Evolutionary conservation across 148 eudicot species (phyloP), one percentile per base, ranked within the genome.

Genomic region (Camellia japonica): DNA sequence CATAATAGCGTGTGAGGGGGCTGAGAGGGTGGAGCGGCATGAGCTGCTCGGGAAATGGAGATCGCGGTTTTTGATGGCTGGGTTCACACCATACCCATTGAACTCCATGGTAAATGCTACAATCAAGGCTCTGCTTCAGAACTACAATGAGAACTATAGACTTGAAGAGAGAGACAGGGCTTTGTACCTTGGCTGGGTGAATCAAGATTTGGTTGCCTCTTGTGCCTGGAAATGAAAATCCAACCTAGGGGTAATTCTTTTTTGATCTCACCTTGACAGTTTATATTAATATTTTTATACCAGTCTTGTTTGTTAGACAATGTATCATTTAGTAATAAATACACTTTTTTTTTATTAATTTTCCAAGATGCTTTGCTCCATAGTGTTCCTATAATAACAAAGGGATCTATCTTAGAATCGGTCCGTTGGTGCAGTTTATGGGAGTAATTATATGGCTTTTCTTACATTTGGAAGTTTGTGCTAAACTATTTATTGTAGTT

Each of bases 11-110:
- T 90, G 93, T 69, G 93, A 90, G 69, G 91, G 88, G 65, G 81
- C 80, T 20, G 90, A 89, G 70, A 91, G 94, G 62, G 86, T 87
- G 44, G 94, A 89, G 71, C 75, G 94, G 0, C 94, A 85, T 20
- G 94, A 91, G 87, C 80, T 83, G 55, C 85, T 87, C 19, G 90
- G 90, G 38, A 89, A 91, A 80, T 91, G 94, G 92, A 86, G 80
- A 61, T 89, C 88, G 0, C 82, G 94, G 79, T 85, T 91, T 56
- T 6, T 44, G 51, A 87, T 88, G 92, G 92, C 94, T 7, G 94
- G 94, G 18, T 91, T 90, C 64, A 87, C 7, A 47, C 91, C 87
- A 3, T 90, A 78, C 64, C 89, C 92, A 8, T 78, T 91, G 55
- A 91, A 88, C 76, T 78, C 88, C 0, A 52, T 77, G 60, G 91